These are phyloP conservation scores for Picea abies DNA, from an alignment of 83 land plant species.

Conservation along the genomic window DNA sequence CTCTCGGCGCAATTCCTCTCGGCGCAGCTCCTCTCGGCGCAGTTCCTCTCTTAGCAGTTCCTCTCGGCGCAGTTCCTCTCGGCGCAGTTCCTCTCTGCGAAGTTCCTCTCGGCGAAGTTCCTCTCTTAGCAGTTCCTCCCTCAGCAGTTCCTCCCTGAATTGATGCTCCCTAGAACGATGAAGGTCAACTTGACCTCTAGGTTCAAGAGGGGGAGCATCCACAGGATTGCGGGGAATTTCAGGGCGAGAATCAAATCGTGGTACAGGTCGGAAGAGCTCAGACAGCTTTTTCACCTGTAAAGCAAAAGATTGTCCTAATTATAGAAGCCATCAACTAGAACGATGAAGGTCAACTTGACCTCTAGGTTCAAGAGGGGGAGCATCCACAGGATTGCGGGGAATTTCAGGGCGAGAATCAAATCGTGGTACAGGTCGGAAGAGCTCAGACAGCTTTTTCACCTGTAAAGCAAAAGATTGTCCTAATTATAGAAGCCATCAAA, in stretches of 20 bases:
- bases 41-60: background rate
- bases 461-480: background rate
- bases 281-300: background rate
- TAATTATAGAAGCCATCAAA: too few relatives aligned
- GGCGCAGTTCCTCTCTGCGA: background rate
- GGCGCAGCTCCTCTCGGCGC: background rate
- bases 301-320: background rate
- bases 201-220: background rate
- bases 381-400: background rate
- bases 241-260: background rate
- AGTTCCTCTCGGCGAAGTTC: background rate
- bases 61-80: background rate
- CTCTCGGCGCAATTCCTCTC: conserved; percentile 1
- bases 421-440: conserved; percentile 3
- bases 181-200: background rate
- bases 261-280: background rate
- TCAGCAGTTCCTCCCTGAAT: background rate
- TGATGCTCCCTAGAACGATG: background rate
- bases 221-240: background rate
- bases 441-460: background rate
- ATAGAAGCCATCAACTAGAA: background rate
- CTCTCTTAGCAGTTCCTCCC: background rate
- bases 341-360: background rate
- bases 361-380: background rate
- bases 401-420: background rate